Conservation (phyloP, 768 basidiomycete species). For the Lanmaoa rubissima region DNA sequence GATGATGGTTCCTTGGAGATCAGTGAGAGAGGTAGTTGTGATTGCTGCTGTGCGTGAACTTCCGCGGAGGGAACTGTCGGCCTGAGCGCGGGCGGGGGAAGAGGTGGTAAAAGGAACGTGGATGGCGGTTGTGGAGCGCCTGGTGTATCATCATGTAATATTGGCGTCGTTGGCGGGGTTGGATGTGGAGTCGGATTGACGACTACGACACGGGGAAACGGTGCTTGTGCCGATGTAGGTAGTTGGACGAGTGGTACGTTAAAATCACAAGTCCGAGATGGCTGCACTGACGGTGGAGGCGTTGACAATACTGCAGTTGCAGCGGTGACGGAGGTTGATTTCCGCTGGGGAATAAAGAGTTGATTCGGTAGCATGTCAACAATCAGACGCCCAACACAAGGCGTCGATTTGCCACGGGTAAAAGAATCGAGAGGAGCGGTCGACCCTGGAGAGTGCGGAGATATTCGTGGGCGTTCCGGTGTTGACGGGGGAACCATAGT, state of each 20-base stretch:
- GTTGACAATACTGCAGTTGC: conserved; percentile 4
- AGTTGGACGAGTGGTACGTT: conserved; percentile 29
- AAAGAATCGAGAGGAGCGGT: conserved; percentile 5
- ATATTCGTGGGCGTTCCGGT: conserved; percentile 31
- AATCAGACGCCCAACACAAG: conserved; percentile 48
- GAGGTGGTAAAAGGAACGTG: conserved; percentile 29
- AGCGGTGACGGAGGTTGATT: neutral
- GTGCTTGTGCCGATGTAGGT: conserved; percentile 25
- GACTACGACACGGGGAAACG: conserved; percentile 59
- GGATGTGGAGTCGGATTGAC: conserved; percentile 78
- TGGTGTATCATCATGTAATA: conserved; percentile 30
- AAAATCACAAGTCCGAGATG: conserved; percentile 14
- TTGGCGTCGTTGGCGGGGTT: conserved; percentile 73
- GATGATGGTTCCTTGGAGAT: conserved; percentile 1
- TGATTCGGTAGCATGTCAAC: conserved; percentile 56
- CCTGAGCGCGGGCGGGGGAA: conserved; percentile 26
- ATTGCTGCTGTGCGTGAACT: conserved; percentile 11
- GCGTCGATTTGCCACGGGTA: conserved; percentile 22
- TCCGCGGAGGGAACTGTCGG: neutral
- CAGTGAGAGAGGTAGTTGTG: conserved; percentile 17
- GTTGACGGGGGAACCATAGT: conserved; percentile 21
- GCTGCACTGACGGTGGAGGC: conserved; percentile 1
- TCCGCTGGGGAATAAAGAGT: conserved; percentile 26
- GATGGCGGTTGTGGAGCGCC: conserved; percentile 26
- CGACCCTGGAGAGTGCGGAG: conserved; percentile 19